Evolutionary conservation across 371 early-diverging fungal genomes (phyloP), one percentile per base, ranked within the genome.

Genomic region (Blakeslea trispora): DNA sequence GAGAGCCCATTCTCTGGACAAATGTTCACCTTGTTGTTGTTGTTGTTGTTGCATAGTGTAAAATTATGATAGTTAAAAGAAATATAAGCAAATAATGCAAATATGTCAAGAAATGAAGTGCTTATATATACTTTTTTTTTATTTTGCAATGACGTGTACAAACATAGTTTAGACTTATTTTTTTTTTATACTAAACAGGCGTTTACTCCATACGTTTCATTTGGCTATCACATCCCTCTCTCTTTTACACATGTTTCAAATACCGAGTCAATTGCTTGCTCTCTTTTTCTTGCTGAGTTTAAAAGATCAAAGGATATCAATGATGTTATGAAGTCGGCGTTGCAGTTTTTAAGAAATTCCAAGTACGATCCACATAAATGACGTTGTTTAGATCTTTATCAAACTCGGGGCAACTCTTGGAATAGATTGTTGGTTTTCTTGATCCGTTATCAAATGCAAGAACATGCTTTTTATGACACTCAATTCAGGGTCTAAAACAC

Each of bases 1-100:
- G 21, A 75, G 58, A n/a, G 75, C 73, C 59, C 61, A 68, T 23
- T 75, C 75, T 59, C 59, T 64, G 34, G 60, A 35, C n/a, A 50
- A 57, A 22, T 50, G 50, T 37, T 50, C 57, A n/a, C 42, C 42
- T 42, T 57, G 44, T 15, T 41, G 28, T 18, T 55, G 44, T 15
- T 41, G 28, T 18, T 55, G 48, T 50, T 57, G 57, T 43, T 37
- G 37, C 47, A 22, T 50, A n/a, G 14, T 50, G 40, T 11, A 23
- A 15, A 22, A 11, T 40, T 39, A 21, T 11, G 11, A 11, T 19
- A 35, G 23, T 14, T 11, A 35, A 37, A 37, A 34, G 32, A 21
- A 35, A n/a, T 18, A 2, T 1, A 19, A 37, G 3, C 9, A 37
- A 37, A 6, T 37, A 37, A 5, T 28, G 28, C 28, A 11, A 14